phyloP scores from a whole-genome alignment of 768 basidiomycete genomes.

The Calocybe gangraenosa region DNA sequence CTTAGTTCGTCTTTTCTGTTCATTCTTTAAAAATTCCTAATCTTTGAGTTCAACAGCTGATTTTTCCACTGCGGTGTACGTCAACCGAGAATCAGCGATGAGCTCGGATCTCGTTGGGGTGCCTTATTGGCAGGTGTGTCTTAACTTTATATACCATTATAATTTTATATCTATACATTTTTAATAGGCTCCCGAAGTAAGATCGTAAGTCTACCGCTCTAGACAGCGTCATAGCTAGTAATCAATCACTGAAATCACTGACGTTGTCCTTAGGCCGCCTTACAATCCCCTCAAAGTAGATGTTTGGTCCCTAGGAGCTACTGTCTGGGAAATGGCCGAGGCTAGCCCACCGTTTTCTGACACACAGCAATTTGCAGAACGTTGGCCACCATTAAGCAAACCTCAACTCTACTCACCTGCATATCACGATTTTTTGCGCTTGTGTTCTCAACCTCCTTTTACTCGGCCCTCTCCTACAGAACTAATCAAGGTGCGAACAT shows the following conservation, averaged over 20 bases:
- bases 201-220: constrained; percentile 44
- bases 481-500: constrained; percentile 50
- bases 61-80: constrained; percentile 72
- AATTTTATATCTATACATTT: background rate
- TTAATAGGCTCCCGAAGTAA: constrained; percentile 64
- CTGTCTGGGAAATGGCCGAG: constrained; percentile 79
- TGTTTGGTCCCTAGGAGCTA: constrained; percentile 79
- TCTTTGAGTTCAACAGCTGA: constrained; percentile 48
- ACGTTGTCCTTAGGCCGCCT: constrained; percentile 40
- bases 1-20: constrained; percentile 45
- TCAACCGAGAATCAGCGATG: constrained; percentile 46
- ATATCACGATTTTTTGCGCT: constrained; percentile 68
- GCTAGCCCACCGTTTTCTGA: constrained; percentile 70
- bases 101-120: constrained; percentile 64
- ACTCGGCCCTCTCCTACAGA: constrained; percentile 54
- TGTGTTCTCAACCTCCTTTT: constrained; percentile 59
- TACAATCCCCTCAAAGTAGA: constrained; percentile 77
- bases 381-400: constrained; percentile 60
- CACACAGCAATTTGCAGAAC: constrained; percentile 49
- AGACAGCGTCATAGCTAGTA: too few species aligned
- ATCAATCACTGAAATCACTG: constrained; percentile 2
- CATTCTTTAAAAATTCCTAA: background rate
- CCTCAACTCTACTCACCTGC: constrained; percentile 60
- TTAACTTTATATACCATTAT: too few species aligned
- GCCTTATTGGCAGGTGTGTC: constrained; percentile 70